These are phyloP conservation scores for Penicillium sp. DNA, from an alignment of 2,329 filamentous ascomycete genomes.

Conservation along the genomic window DNA sequence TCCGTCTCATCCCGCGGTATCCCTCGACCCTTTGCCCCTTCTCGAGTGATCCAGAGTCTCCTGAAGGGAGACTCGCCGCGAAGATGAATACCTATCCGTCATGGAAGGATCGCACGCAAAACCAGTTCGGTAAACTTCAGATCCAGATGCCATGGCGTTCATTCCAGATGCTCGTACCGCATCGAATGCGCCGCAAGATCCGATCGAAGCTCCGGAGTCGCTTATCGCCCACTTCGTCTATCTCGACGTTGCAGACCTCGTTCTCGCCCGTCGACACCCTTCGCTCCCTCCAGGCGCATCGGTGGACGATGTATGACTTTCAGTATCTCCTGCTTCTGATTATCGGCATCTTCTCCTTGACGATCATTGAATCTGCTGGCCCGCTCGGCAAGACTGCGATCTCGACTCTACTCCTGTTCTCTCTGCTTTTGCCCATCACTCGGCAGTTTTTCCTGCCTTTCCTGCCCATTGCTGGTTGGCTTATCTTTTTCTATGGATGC, in stretches of 20 bases:
- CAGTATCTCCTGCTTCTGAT: slow-evolving; percentile 77
- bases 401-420: slow-evolving; percentile 63
- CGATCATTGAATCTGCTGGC: slow-evolving; percentile 74
- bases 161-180: slow-evolving; percentile 55
- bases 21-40: slow-evolving; percentile 12
- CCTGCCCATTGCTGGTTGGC: slow-evolving; percentile 78
- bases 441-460: slow-evolving; percentile 90
- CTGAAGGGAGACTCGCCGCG: slow-evolving; percentile 22
- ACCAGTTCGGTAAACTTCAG: slow-evolving; percentile 45
- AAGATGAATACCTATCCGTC: slow-evolving; percentile 42
- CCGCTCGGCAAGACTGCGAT: slow-evolving; percentile 74
- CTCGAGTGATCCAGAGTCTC: slow-evolving; percentile 20
- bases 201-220: slow-evolving; percentile 67
- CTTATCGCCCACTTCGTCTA: slow-evolving; percentile 66
- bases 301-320: slow-evolving; percentile 78
- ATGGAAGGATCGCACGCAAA: slow-evolving; percentile 48
- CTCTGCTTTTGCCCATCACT: slow-evolving; percentile 77
- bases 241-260: slow-evolving; percentile 76
- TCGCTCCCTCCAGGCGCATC: slow-evolving; percentile 69
- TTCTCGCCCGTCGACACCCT: slow-evolving; percentile 78
- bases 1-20: slow-evolving; percentile 21
- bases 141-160: slow-evolving; percentile 51
- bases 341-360: slow-evolving; percentile 77
- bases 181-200: slow-evolving; percentile 65
- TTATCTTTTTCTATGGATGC: slow-evolving; percentile 88